Evolutionary conservation across 2,329 filamentous ascomycete genomes (phyloP), one percentile per base, ranked within the genome.

Genomic region (Cercospora janseana): DNA sequence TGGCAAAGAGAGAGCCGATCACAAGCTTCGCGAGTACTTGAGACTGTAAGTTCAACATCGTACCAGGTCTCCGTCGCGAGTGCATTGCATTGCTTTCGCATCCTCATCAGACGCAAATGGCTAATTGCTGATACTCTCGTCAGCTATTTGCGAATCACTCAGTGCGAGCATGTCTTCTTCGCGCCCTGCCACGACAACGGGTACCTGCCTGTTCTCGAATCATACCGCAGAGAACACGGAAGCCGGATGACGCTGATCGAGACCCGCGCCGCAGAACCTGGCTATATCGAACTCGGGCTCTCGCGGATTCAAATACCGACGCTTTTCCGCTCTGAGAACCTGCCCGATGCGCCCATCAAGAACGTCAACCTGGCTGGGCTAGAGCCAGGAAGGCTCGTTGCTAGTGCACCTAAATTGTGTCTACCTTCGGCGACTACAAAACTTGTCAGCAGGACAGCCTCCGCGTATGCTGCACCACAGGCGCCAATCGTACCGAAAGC

Each of bases 111-210:
- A n/a, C n/a, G n/a, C n/a, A n/a, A n/a, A n/a, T n/a, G n/a, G n/a
- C n/a, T n/a, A n/a, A n/a, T 8, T 24, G 4, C 6, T 24, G 35
- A 24, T 12, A 10, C 6, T 38, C 20, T n/a, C n/a, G n/a, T n/a
- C 35, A 38, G 35, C 10, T 38, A 73, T 62, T 64, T 73, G 52
- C 66, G 69, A 32, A 75, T 74, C 49, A 63, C 69, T 12, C 73
- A 74, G 31, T 75, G 72, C 61, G 71, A 70, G 49, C 59, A 61
- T 47, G 70, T 76, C 58, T 68, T 75, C 56, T 76, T 76, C 52
- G 73, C 71, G 15, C 73, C 72, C 6, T 74, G 71, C 52, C 71
- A 74, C 49, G 74, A 76, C 59, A 70, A 71, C 34, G 73, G 73
- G 24, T 75, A 69, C 45, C 65, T 75, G 24, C 65, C 71, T 16